Base-by-base conservation (phyloP, 192 early-diverging fungal species). In the Backusella westeae region DNA sequence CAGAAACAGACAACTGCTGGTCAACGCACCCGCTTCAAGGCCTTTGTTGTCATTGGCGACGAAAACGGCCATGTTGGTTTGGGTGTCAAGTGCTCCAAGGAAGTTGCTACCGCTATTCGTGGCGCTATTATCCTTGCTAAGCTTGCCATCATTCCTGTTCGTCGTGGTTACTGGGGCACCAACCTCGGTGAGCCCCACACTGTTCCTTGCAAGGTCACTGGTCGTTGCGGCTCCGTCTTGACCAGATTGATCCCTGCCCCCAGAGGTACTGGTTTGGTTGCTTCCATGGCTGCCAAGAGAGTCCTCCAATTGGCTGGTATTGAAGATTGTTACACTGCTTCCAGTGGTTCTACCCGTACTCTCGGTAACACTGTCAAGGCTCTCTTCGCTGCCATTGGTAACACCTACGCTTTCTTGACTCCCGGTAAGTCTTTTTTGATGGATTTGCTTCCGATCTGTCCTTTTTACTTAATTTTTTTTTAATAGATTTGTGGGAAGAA, bases 1-100 rank as follows among this genome's bases (percentile, higher is more conserved):
- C 97, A 99, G 91, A 99, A 99, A 92, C 97, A 99, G 88, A 99
- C 97, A 83, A 93, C 94, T 86, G 97, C 97, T 79, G 97, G 97
- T 93, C 97, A 99, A 89, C 94, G 97, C 80, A 99, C 97, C 82
- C 94, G 97, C 82, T 99, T 99, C 93, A 99, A 99, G 96, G 97
- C 97, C 79, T 99, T 97, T 83, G 97, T 99, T 78, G 94, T 97
- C 86, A 95, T 99, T 83, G 97, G 97, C 87, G 97, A 99, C 90
- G 87, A 83, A 73, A 88, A 97, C 86, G 97, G 97, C 74, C 97
- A 99, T 90, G 96, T 97, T 86, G 97, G 97, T 93, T 91, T 99
- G 67, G 97, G 97, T 85, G 97, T 99, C 88, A 99, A 99, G 94
- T 99, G 97, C 92, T 96, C 97, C 86, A 99, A 97, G 94, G 97